Base-by-base conservation (phyloP, 345 rosid genomes). In the Cardiospermum halicacabum region DNA sequence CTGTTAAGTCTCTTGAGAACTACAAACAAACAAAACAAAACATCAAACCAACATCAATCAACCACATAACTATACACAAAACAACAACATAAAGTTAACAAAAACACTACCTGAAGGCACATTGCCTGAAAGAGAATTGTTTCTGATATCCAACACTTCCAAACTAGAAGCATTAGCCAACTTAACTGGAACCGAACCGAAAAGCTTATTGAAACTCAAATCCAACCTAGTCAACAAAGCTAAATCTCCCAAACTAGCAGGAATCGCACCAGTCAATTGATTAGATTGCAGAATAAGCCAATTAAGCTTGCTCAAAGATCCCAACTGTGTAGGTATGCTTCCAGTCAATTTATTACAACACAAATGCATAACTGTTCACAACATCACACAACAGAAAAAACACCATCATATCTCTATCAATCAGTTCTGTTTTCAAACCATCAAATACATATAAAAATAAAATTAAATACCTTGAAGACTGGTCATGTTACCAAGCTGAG, bases 211-310 rank as follows among this genome's bases (percentile, higher is more conserved):
- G 58, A 79, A 94, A 87, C 99, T 91, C 71, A 94, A 62, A 69
- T 91, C 96, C 71, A 94, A 77, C 87, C 96, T 89, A 1, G 83
- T 78, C 28, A 94, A 73, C 71, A 62, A 66, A 54, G 32, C 69
- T 58, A 89, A 62, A 60, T 83, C 79, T 10, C 99, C 99, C 77
- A 94, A 75, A 75, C 91, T 89, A 1, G 99, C 96, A 21, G 99
- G 99, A 58, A 94, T 82, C 8, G 97, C 99, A 50, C 99, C 96
- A 31, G 93, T 80, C 24, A 94, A 73, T 51, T 56, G 77, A 77
- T 94, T 94, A 69, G 78, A 81, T 63, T 94, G 96, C 73, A 94
- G 65, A 62, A 96, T 91, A 21, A 94, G 89, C 40, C 89, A 96
- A 50, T 57, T 74, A 9, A 94, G 86, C 77, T 77, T 87, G 69